Percentiles rank a stretch among this genome's conserved stretches.
Evolutionary conservation across 1,284 basidiomycete species (phyloP).

Genomic region (Apiotrichum porosum): DNA sequence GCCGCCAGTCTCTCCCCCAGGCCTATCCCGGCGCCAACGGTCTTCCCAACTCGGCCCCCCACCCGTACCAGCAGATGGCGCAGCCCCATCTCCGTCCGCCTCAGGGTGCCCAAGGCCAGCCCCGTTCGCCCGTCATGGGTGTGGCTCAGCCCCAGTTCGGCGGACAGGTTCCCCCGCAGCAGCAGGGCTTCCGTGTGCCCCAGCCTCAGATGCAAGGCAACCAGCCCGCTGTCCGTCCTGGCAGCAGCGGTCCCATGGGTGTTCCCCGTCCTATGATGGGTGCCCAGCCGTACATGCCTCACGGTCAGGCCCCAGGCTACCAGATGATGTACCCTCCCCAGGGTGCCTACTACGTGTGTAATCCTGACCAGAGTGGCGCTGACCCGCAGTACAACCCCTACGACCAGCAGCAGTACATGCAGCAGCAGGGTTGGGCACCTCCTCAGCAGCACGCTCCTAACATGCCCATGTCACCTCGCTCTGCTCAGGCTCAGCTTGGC

Average conservation of each 20-base stretch:
- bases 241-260: constrained; percentile 7
- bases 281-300: constrained; percentile 28
- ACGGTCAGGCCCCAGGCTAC: constrained; percentile 29
- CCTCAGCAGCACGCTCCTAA: constrained; percentile 25
- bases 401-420: constrained; percentile 25
- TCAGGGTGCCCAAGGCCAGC: constrained; percentile 24
- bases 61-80: constrained; percentile 18
- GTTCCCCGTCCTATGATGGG: constrained; percentile 16
- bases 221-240: constrained; percentile 15
- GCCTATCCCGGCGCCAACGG: constrained; percentile 27
- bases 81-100: constrained; percentile 29
- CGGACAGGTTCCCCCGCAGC: constrained; percentile 19
- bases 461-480: constrained; percentile 36
- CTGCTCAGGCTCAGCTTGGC: constrained; percentile 22
- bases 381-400: constrained; percentile 9
- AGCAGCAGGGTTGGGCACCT: constrained; percentile 25
- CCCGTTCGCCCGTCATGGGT: constrained; percentile 32
- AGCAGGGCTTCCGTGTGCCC: constrained; percentile 26
- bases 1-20: constrained; percentile 31
- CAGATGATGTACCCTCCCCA: constrained; percentile 37
- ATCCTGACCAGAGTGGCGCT: not conserved
- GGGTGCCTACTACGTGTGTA: constrained; percentile 31
- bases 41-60: constrained; percentile 17
- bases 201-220: constrained; percentile 17
- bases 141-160: constrained; percentile 14